A percentile compares a stretch with the other conserved stretches of the same genome.
These are phyloP conservation scores for Ailanthus altissimus DNA, from an alignment of 345 rosid genomes.

Conservation along the genomic window DNA sequence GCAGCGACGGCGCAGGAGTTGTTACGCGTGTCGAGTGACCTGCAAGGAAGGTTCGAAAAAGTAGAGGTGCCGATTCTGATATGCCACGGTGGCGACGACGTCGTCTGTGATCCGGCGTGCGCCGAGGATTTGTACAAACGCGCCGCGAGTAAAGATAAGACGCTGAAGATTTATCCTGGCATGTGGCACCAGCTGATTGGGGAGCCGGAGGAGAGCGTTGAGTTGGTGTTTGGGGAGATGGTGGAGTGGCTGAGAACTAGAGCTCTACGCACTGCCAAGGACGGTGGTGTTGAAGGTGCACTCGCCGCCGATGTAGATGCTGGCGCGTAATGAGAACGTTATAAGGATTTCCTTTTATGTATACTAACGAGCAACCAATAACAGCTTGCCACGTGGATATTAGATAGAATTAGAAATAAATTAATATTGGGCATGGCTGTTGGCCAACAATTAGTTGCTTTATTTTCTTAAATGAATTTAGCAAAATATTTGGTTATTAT, in stretches of 20 bases:
- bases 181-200: conserved; percentile 96
- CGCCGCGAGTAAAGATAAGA: conserved; percentile 68
- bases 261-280: conserved; percentile 24
- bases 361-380: background rate
- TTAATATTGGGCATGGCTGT: background rate
- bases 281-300: background rate
- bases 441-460: background rate
- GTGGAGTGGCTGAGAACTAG: conserved; percentile 67
- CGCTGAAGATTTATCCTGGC: conserved; percentile 63
- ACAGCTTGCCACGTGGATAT: background rate
- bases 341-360: background rate
- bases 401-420: background rate
- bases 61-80: conserved; percentile 76
- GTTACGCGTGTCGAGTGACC: conserved; percentile 64
- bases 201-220: conserved; percentile 70
- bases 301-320: background rate
- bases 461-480: no score
- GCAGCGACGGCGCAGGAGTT: conserved; percentile 90
- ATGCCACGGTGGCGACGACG: conserved; percentile 79
- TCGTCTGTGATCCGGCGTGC: conserved; percentile 75
- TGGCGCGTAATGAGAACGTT: background rate
- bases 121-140: conserved; percentile 68
- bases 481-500: no score
- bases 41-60: conserved; percentile 79
- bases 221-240: conserved; percentile 69